Base-by-base conservation (phyloP, 2,329 filamentous ascomycete species). In the Alternaria sp. region DNA sequence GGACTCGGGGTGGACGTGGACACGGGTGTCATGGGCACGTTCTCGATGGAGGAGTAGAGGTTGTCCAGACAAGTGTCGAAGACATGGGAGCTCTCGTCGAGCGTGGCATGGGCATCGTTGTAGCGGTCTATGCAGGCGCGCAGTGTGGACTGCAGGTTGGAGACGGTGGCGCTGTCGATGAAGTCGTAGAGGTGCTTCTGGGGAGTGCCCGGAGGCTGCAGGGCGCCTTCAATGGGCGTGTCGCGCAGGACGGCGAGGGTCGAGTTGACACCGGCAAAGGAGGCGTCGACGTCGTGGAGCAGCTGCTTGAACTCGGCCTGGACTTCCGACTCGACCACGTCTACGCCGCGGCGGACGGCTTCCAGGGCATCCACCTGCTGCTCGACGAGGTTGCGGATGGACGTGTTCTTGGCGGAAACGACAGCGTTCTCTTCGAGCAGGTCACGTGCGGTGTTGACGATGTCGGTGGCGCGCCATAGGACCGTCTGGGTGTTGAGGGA, bases 391-490 rank as follows among this genome's bases (percentile, higher is more conserved):
- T 78, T 77, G 23, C 79, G 67, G 26, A 83, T 77, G 59, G 81
- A 81, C 1, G 77, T 73, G 71, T 83, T 85, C 72, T 82, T 83
- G 6, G 83, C 83, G 21, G 87, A 86, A 5, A 96, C 85, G 10
- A 94, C 85, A 57, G 93, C 90, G 51, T 90, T 90, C 70, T 96
- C 91, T 75, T 97, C 92, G 67, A 97, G 85, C 32, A 92, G 87
- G 30, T 86, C 83, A 32, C 93, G 90, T 5, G 93, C 93, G 13
- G 88, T 85, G 19, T 88, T 93, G 47, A 96, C 91, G 59, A 97
- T 89, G 74, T 96, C 91, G 76, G 96, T 94, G 68, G 93, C 94
- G 63, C 92, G 91, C 77, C 92, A 90, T 55, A 97, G 93, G 63
- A 92, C 89, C 45, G 86, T 88, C 78, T 96, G 93, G 11, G 93